phyloP scores from a whole-genome alignment of 2,329 filamentous ascomycete species.

The Calonectria pseudoturangicola region DNA sequence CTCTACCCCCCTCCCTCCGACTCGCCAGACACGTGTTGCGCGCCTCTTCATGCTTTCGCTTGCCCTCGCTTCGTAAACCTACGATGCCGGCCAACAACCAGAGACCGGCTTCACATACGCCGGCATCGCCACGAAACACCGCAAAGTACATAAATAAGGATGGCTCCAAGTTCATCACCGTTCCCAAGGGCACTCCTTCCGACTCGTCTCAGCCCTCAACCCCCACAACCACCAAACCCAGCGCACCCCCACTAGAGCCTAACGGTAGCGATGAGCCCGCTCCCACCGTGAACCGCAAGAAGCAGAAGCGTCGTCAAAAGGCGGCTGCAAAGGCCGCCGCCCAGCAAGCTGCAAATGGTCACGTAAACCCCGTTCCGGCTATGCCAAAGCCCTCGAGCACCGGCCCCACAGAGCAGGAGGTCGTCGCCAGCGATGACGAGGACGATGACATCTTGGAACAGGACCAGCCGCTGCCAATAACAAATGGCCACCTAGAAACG shows the following conservation, averaged over 20 bases:
- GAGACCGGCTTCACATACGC: slow-evolving; percentile 68
- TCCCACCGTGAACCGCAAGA: slow-evolving; percentile 88
- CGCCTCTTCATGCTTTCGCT: slow-evolving; percentile 63
- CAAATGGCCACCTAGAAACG: slow-evolving; percentile 56
- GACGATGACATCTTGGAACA: slow-evolving; percentile 64
- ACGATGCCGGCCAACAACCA: slow-evolving; percentile 73
- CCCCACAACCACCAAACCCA: slow-evolving; percentile 66
- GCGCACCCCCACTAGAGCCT: slow-evolving; percentile 55
- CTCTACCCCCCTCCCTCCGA: slow-evolving; percentile 45
- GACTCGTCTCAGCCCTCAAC: slow-evolving; percentile 73
- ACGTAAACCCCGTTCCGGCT: slow-evolving; percentile 60
- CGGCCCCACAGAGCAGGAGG: slow-evolving; percentile 66
- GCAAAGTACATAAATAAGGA: slow-evolving; percentile 81
- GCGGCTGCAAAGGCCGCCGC: slow-evolving; percentile 81
- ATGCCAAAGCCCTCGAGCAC: slow-evolving; percentile 49
- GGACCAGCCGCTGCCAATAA: slow-evolving; percentile 54
- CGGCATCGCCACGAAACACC: slow-evolving; percentile 72
- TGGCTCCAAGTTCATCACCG: slow-evolving; percentile 81
- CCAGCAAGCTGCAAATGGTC: slow-evolving; percentile 63
- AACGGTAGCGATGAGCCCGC: slow-evolving; percentile 59
- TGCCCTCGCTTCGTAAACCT: slow-evolving; percentile 58
- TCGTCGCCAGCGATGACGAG: slow-evolving; percentile 74
- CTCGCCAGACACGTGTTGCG: slow-evolving; percentile 56
- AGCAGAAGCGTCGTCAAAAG: slow-evolving; percentile 94
- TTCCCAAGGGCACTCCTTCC: slow-evolving; percentile 73